Evolutionary conservation across 768 basidiomycete genomes (phyloP).

Genomic region (Podaxis sp.): DNA sequence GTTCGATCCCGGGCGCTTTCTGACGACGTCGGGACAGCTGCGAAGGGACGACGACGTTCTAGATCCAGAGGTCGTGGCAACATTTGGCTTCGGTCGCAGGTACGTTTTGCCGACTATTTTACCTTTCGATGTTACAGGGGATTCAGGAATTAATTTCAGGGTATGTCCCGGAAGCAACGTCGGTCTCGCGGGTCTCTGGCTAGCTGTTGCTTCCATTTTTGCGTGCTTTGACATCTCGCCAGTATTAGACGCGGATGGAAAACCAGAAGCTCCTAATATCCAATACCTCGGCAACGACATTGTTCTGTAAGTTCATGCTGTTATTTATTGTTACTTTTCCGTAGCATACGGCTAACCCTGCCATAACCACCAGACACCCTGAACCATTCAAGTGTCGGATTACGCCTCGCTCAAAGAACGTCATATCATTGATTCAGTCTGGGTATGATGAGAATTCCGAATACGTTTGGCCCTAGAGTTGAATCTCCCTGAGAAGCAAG

Average conservation of each 20-base stretch:
- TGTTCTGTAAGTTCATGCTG: neutral
- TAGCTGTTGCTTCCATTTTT: neutral
- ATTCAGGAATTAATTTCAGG: neutral
- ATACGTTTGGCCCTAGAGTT: neutral
- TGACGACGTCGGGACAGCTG: slow-evolving; percentile 6
- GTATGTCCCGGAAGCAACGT: neutral
- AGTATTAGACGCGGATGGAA: neutral
- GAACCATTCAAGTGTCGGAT: slow-evolving; percentile 1
- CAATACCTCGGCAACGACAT: neutral
- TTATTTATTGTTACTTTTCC: neutral
- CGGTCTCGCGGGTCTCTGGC: neutral
- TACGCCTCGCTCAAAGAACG: neutral
- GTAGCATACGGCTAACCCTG: neutral
- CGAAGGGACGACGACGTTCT: neutral
- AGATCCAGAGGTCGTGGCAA: slow-evolving; percentile 1
- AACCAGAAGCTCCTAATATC: neutral
- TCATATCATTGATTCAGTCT: neutral
- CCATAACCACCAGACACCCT: neutral
- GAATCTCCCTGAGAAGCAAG: too few relatives aligned
- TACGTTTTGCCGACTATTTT: neutral
- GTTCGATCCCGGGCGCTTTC: slow-evolving; percentile 19
- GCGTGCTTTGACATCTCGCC: slow-evolving; percentile 1
- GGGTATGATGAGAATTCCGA: neutral
- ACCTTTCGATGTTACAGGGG: neutral
- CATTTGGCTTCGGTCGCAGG: slow-evolving; percentile 14